Evolutionary conservation across 257 asterid genomes (phyloP).

Genomic region (Leonotis leonurus): DNA sequence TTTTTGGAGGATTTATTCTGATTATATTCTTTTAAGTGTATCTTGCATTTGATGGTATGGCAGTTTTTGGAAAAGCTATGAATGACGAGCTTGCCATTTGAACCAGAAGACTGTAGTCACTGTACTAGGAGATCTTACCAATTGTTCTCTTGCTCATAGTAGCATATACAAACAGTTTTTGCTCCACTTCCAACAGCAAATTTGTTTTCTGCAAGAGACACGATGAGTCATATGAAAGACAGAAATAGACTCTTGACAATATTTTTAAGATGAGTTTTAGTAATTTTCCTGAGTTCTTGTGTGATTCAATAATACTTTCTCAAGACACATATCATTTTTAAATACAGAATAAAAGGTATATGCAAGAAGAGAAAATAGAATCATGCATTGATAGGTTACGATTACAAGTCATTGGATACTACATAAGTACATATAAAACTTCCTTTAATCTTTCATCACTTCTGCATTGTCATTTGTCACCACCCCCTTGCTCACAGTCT

Average conservation of each 20-base stretch:
- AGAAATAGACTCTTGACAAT: too few species aligned
- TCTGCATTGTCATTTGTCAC: not conserved
- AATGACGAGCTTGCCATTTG: not conserved
- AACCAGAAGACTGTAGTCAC: too few species aligned
- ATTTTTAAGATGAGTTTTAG: too few species aligned
- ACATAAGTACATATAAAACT: not conserved
- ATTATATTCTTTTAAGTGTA: not conserved
- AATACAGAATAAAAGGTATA: not conserved
- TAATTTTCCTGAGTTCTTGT: not conserved
- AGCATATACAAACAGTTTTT: conserved; percentile 96
- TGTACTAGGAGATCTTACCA: conserved; percentile 50
- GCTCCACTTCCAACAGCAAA: conserved; percentile 99
- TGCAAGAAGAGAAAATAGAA: not conserved
- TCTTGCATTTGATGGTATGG: too few species aligned
- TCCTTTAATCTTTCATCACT: conserved; percentile 5
- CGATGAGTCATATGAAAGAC: conserved; percentile 9
- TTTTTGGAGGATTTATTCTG: too few species aligned
- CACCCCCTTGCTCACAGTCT: not conserved
- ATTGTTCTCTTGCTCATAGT: conserved; percentile 98
- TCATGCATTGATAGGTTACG: not conserved
- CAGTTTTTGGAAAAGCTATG: too few species aligned
- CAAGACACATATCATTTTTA: not conserved
- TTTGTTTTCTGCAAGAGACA: conserved; percentile 72
- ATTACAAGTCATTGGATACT: conserved; percentile 3
- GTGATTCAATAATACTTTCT: not conserved